Percentiles rank a stretch among this genome's conserved stretches.
Conservation (phyloP, 495 filamentous ascomycete genomes). For the Talaromyces stipitatus region DNA sequence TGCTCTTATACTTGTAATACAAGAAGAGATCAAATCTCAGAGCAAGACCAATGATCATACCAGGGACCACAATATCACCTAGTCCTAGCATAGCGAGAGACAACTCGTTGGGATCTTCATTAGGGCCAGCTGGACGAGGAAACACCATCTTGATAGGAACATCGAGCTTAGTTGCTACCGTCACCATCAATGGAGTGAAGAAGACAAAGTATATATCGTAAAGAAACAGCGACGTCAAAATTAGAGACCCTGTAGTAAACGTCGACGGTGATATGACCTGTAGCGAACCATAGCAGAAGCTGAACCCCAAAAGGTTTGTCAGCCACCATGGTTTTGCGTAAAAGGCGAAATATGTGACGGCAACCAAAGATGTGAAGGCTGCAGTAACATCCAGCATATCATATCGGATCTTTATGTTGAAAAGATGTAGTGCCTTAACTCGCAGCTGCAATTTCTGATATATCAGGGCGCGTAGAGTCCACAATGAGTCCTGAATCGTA, state of each 20-base stretch:
- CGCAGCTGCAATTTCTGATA: conserved; percentile 42
- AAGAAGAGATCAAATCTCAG: conserved; percentile 86
- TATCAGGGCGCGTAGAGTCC: conserved; percentile 37
- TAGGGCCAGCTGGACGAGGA: conserved; percentile 49
- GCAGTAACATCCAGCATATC: conserved; percentile 53
- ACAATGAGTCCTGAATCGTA: conserved; percentile 25
- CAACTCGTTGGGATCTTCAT: conserved; percentile 25
- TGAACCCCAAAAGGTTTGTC: conserved; percentile 81
- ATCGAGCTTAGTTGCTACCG: conserved; percentile 83
- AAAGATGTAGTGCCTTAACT: conserved; percentile 32
- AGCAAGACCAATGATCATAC: conserved; percentile 81
- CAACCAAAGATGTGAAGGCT: conserved; percentile 45
- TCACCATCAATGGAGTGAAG: conserved; percentile 94
- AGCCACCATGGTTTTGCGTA: conserved; percentile 68
- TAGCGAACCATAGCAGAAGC: conserved; percentile 74
- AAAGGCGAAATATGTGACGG: conserved; percentile 62
- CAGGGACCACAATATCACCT: conserved; percentile 90
- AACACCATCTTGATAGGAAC: conserved; percentile 92
- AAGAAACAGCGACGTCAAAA: conserved; percentile 74
- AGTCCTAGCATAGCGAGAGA: conserved; percentile 80
- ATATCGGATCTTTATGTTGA: conserved; percentile 37
- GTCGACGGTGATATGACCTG: conserved; percentile 86
- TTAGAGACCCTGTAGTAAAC: conserved; percentile 70
- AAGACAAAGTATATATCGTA: conserved; percentile 98
- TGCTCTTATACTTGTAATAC: conserved; percentile 60